Base-by-base conservation (phyloP, 108 stramenopile genomes). In the Nitzschia sp. region DNA sequence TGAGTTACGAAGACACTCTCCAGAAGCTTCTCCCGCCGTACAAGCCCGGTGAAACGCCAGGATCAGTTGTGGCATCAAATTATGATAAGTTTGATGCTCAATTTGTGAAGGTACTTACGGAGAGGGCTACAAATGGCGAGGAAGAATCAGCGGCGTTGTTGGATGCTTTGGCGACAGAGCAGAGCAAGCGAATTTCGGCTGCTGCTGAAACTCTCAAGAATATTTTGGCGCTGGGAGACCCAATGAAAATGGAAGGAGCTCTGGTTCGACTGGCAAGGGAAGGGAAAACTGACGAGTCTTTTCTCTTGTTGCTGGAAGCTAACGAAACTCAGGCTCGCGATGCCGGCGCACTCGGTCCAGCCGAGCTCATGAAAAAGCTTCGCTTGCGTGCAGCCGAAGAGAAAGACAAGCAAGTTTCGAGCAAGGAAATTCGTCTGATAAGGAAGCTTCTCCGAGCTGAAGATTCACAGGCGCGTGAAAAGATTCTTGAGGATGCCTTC, bases 241-340 rank as follows among this genome's bases (percentile, higher is more conserved):
- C 90, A n/a, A 86, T 82, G 85, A 79, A 80, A 38, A 94, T 94
- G 93, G 90, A 91, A 71, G 93, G 93, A 9, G 84, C 81, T 25
- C 86, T 94, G 47, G 79, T 94, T 31, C 86, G 81, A 68, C 61
- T 92, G 59, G 88, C 78, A 19, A 78, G 80, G 46, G 88, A 89
- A 58, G 90, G 88, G 33, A 80, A 80, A 33, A 73, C 92, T 53
- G 94, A 95, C 70, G 91, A 91, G 65, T 75, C 89, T 0, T 89
- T 95, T 63, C 70, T 95, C 22, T 69, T 89, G 19, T 75, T 95
- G 53, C 70, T 95, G 32, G 91, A 95, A 70, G 94, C 90, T 27
- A 95, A 95, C 73, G 87, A 85, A 32, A 80, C 82, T 41, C 91
- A 92, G 69, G 93, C 93, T 3, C 58, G 66, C 48, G 86, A 76